Evolutionary conservation across 106 monocot genomes (phyloP), one percentile per base, ranked within the genome.

Genomic region (Hemerocallis citrina): DNA sequence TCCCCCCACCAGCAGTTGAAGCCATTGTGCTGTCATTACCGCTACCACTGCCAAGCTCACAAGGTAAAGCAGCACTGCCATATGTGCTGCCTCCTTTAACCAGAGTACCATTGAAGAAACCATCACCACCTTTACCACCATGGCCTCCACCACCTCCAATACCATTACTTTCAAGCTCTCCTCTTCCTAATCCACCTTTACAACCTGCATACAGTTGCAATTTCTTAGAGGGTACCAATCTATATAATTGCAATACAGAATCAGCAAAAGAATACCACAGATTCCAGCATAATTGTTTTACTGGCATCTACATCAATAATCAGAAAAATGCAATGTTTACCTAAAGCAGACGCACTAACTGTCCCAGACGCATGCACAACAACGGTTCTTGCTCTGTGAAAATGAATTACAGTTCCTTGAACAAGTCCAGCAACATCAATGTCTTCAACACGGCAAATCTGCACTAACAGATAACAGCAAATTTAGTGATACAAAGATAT

Each of bases 371-470:
- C 28, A 16, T 85, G 76, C 10, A 98, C 91, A 70, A 72, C 73
- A 59, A 98, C 84, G 70, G 76, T 87, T 70, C 91, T 78, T 50
- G 96, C 84, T 35, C 81, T 61, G 44, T 98, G 81, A 68, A 98
- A 88, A 82, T 98, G 96, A 60, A 98, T 45, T 19, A 98, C 96
- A 59, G 87, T 82, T 70, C 96, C 96, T 72, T 98, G 76, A 47
- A 98, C 63, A 32, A 84, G 71, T 11, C 96, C 96, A 24, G 62
- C 55, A 62, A 98, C 84, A 67, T 74, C 74, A 70, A 98, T 88
- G 77, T 98, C 96, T 68, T 98, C 96, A 60, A 98, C 96, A 64
- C 96, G 96, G 63, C 96, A 98, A 34, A 98, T 82, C 96, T 98
- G 77, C 19, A 77, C 2, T 73, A 57, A 64, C 34, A 41, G 34